A percentile compares a stretch with the other conserved stretches of the same genome.
These are phyloP conservation scores for Citrus glauca DNA, from an alignment of 345 rosid genomes.

Conservation along the genomic window DNA sequence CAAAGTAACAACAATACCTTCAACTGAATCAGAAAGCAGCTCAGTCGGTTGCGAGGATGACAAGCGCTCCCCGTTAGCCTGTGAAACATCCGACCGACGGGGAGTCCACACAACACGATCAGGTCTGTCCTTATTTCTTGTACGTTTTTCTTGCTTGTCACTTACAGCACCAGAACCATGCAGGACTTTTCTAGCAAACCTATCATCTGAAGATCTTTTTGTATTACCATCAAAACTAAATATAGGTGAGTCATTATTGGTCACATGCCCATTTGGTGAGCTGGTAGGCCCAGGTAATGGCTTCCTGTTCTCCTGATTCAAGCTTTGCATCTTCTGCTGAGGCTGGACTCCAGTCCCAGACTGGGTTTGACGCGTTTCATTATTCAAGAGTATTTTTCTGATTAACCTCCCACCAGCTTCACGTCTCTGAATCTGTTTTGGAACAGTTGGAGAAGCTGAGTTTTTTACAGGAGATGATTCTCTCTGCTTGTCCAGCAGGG, in stretches of 20 bases:
- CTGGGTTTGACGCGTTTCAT: slow-evolving; percentile 30
- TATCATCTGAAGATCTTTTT: slow-evolving; percentile 35
- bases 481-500: slow-evolving; percentile 25
- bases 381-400: slow-evolving; percentile 44
- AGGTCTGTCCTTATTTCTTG: slow-evolving; percentile 64
- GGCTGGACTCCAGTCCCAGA: slow-evolving; percentile 28
- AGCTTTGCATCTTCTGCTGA: slow-evolving; percentile 36
- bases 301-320: slow-evolving; percentile 32
- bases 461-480: slow-evolving; percentile 29
- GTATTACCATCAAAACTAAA: slow-evolving; percentile 22
- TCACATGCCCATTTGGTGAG: slow-evolving; percentile 19
- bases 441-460: slow-evolving; percentile 19
- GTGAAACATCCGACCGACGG: slow-evolving; percentile 48
- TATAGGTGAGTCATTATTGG: slow-evolving; percentile 17
- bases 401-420: slow-evolving; percentile 50
- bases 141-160: slow-evolving; percentile 52
- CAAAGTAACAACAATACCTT: slow-evolving; percentile 33
- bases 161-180: slow-evolving; percentile 32
- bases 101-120: slow-evolving; percentile 77
- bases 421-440: slow-evolving; percentile 37
- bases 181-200: slow-evolving; percentile 40
- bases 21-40: slow-evolving; percentile 10
- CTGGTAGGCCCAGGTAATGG: slow-evolving; percentile 32
- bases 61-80: slow-evolving; percentile 40
- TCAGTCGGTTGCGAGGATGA: slow-evolving; percentile 25